These are phyloP conservation scores for Hydnomerulius pinastri DNA, from an alignment of 768 basidiomycete species.

Conservation along the genomic window DNA sequence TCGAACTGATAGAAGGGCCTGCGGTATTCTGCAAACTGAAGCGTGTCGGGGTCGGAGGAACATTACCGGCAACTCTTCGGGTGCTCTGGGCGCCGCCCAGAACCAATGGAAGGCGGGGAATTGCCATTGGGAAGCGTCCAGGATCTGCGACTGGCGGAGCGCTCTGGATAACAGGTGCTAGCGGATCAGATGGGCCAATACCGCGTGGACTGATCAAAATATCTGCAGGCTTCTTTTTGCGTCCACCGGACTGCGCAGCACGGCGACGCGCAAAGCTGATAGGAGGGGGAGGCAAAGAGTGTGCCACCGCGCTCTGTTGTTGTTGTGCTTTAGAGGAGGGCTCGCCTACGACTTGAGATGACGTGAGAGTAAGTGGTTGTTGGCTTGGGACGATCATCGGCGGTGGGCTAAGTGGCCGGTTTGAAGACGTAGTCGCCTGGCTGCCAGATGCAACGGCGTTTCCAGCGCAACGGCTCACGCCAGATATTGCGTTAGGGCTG, in stretches of 20 bases:
- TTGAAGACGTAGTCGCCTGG: conserved; percentile 24
- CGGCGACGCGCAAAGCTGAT: conserved; percentile 80
- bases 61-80: conserved; percentile 55
- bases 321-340: conserved; percentile 25
- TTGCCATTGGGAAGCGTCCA: conserved; percentile 58
- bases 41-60: conserved; percentile 73
- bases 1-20: conserved; percentile 22
- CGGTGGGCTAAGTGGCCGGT: conserved; percentile 24
- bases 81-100: conserved; percentile 46
- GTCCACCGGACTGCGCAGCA: conserved; percentile 59
- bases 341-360: conserved; percentile 19
- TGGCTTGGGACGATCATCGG: conserved; percentile 28
- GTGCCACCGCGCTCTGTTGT: conserved; percentile 17
- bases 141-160: conserved; percentile 62
- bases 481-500: conserved; percentile 37
- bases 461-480: conserved; percentile 25
- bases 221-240: conserved; percentile 75
- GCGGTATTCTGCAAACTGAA: conserved; percentile 45
- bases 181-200: conserved; percentile 48
- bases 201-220: conserved; percentile 76
- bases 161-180: conserved; percentile 72
- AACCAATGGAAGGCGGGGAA: conserved; percentile 63
- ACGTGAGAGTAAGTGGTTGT: conserved; percentile 16
- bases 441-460: conserved; percentile 25
- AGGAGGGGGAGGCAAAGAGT: conserved; percentile 65